Base-by-base conservation (phyloP, 768 basidiomycete genomes). In the Lentinula sp. region DNA sequence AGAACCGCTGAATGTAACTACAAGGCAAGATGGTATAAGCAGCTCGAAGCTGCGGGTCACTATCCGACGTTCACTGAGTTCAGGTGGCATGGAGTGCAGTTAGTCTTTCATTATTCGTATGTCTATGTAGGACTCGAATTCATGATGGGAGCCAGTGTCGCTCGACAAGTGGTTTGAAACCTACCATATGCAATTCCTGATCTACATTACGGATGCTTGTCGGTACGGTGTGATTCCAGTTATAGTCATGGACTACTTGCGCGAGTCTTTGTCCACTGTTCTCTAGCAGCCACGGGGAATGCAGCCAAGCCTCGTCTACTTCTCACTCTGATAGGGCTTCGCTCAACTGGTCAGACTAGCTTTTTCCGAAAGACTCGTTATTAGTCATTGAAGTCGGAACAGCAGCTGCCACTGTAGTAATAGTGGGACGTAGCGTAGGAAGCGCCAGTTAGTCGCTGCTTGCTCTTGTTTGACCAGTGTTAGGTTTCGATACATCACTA, bases 61-160 rank as follows among this genome's bases (percentile, higher is more conserved):
- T 3, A 18, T 35, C 33, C 13, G 20, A 45, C 39, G 20, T 33
- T 48, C 57, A 59, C 35, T 45, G 10, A 41, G 10, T 20, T 46
- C 18, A 49, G 57, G 37, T 49, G 1, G 57, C 46, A 48, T 35
- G 57, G 4, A 59, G 57, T 49, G 42, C 57, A 6, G 55, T 56
- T 2, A 41, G 55, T 32, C 7, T 39, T 13, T 28, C 18, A 28
- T 32, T 23, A 3, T 23, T 23, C 23, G 3, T 7, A 23, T 2
- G 3, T 13, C n/a, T 41, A 33, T 23, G 8, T n/a, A n/a, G n/a
- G n/a, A n/a, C n/a, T 80, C 64, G 80, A 81, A 65, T 75, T 77
- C 10, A 73, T 80, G n/a, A 73, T 81, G 1, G 80, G 74, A n/a
- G 74, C 73, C 6, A 77, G 65, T 70, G 41, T 71, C 69, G 39